A percentile compares a stretch with the other conserved stretches of the same genome.
These are phyloP conservation scores for Chaetomium fimeti DNA, from an alignment of 495 filamentous ascomycete species.

Conservation along the genomic window DNA sequence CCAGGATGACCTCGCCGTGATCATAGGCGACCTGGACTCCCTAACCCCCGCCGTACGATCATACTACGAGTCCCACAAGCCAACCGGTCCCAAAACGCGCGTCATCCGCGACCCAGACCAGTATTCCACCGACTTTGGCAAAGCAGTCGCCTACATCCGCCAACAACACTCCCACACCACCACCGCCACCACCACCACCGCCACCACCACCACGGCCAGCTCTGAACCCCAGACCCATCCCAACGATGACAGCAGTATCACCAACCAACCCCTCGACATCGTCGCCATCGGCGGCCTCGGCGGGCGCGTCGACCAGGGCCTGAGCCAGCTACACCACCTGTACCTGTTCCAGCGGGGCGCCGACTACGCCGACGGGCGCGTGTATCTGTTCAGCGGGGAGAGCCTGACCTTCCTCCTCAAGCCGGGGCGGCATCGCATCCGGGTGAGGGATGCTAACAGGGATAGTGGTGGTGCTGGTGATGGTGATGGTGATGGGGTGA, in stretches of 20 bases:
- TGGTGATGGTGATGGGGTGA: no score
- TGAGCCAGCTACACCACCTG: slow-evolving; percentile 81
- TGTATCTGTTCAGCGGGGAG: slow-evolving; percentile 74
- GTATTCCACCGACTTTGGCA: slow-evolving; percentile 72
- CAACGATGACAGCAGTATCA: neutral
- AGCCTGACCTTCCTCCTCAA: slow-evolving; percentile 78
- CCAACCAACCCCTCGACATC: slow-evolving; percentile 43
- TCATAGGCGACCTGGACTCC: slow-evolving; percentile 91
- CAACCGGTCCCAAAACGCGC: slow-evolving; percentile 36
- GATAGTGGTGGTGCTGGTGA: no score
- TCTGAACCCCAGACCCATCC: slow-evolving; percentile 13
- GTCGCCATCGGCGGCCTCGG: slow-evolving; percentile 79
- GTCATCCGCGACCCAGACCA: slow-evolving; percentile 72
- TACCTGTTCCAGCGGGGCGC: slow-evolving; percentile 56
- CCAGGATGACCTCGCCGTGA: slow-evolving; percentile 59
- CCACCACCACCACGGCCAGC: neutral
- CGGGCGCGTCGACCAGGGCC: slow-evolving; percentile 86
- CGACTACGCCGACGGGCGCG: slow-evolving; percentile 44
- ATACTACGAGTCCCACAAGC: slow-evolving; percentile 55
- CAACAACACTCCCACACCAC: neutral
- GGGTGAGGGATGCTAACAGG: slow-evolving; percentile 47
- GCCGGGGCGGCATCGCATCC: slow-evolving; percentile 64
- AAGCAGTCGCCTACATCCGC: slow-evolving; percentile 56
- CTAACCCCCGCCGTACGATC: slow-evolving; percentile 54
- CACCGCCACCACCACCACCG: no score